Evolutionary conservation across 1,284 basidiomycete species (phyloP).

Genomic region (Sporisorium exsertum): DNA sequence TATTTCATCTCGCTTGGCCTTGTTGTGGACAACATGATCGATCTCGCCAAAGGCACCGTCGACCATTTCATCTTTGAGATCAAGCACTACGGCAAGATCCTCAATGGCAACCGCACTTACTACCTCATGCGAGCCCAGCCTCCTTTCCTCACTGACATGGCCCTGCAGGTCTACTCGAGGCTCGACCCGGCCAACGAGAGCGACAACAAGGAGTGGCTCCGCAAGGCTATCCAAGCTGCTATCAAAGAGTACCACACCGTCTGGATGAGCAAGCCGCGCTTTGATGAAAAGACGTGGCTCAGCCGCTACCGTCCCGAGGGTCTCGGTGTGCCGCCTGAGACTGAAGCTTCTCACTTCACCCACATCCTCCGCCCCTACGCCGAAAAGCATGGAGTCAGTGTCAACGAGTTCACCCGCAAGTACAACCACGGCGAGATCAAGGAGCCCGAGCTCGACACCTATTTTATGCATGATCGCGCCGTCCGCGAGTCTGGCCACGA

Average conservation of each 20-base stretch:
- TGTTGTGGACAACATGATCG: conserved; percentile 90
- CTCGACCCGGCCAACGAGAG: conserved; percentile 85
- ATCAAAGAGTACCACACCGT: conserved; percentile 99
- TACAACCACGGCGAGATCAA: conserved; percentile 87
- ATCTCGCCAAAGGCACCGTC: conserved; percentile 95
- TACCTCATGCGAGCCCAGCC: conserved; percentile 96
- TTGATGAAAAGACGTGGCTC: conserved; percentile 91
- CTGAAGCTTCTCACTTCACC: conserved; percentile 96
- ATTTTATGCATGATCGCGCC: conserved; percentile 95
- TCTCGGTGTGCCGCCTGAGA: conserved; percentile 96
- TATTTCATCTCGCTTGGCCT: conserved; percentile 95
- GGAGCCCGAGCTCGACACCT: conserved; percentile 92
- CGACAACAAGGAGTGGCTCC: conserved; percentile 88
- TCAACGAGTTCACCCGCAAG: conserved; percentile 95
- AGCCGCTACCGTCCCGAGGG: conserved; percentile 94
- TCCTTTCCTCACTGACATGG: conserved; percentile 98
- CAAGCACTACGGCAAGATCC: conserved; percentile 88
- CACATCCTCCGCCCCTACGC: conserved; percentile 96
- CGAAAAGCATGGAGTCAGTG: conserved; percentile 89
- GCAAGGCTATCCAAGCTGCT: conserved; percentile 91
- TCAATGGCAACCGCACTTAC: conserved; percentile 69
- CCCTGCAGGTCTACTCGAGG: conserved; percentile 95
- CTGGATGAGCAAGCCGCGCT: conserved; percentile 92
- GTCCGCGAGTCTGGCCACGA: conserved; percentile 89
- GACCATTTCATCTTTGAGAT: conserved; percentile 99